phyloP scores from a whole-genome alignment of 2,329 filamentous ascomycete genomes.

The Cordyceps fumosorosea region DNA sequence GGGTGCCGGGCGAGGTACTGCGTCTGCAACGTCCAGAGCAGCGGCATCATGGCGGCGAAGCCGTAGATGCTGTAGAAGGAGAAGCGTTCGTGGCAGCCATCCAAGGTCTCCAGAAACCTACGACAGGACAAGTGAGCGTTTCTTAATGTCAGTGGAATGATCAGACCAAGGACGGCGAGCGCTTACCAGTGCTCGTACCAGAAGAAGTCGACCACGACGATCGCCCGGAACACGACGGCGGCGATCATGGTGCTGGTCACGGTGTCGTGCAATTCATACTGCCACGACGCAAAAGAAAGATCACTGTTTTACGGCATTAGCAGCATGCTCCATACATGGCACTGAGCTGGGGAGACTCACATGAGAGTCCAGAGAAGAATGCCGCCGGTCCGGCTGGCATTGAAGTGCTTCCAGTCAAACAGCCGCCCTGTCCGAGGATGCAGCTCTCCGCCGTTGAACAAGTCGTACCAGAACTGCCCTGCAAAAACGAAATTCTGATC shows the following conservation, averaged over 20 bases:
- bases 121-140: background rate
- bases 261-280: background rate
- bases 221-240: background rate
- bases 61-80: conserved; percentile 12
- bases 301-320: background rate
- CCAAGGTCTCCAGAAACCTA: conserved; percentile 10
- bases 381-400: background rate
- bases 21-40: conserved; percentile 9
- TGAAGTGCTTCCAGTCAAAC: conserved; percentile 13
- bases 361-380: background rate
- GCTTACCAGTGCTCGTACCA: background rate
- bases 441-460: conserved; percentile 11
- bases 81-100: conserved; percentile 8
- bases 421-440: conserved; percentile 2
- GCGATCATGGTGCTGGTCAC: background rate
- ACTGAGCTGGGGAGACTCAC: background rate
- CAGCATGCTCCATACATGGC: background rate
- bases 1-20: background rate
- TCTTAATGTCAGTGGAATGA: background rate
- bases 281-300: background rate
- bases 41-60: conserved; percentile 10
- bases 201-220: background rate
- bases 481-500: background rate
- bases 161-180: too few relatives aligned
- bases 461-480: conserved; percentile 1